A percentile compares a stretch with the other conserved stretches of the same genome.
Conservation (phyloP, 257 asterid genomes). For the Datura wrightii region DNA sequence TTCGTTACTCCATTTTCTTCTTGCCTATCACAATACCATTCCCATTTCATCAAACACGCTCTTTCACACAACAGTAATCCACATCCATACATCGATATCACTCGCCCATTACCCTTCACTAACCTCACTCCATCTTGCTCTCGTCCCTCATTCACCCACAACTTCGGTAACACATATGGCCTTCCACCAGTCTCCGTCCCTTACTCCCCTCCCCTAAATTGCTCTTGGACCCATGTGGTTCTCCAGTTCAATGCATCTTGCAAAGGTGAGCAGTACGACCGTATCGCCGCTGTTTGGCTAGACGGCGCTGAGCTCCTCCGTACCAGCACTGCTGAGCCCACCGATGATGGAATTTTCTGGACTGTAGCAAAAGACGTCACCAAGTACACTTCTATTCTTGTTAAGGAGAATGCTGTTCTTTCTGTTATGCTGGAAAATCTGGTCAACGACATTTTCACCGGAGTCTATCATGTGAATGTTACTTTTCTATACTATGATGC, state of each 20-base stretch:
- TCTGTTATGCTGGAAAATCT: constrained; percentile 83
- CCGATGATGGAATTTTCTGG: constrained; percentile 65
- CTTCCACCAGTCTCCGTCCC: constrained; percentile 60
- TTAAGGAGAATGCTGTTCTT: constrained; percentile 55
- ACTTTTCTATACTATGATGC: constrained; percentile 61
- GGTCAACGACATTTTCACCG: constrained; percentile 68
- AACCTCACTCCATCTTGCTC: constrained; percentile 61
- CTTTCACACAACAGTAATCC: constrained; percentile 14
- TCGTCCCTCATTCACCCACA: constrained; percentile 58
- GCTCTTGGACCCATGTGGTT: constrained; percentile 70
- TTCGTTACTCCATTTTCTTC: constrained; percentile 39
- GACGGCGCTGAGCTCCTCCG: constrained; percentile 84
- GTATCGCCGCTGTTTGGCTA: constrained; percentile 88
- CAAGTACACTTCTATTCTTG: constrained; percentile 65
- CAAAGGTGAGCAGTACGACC: constrained; percentile 76
- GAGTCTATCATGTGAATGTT: constrained; percentile 57
- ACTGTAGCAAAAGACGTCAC: constrained; percentile 72
- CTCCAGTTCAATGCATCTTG: constrained; percentile 66
- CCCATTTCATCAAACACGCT: constrained; percentile 46
- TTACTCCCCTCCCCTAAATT: constrained; percentile 66
- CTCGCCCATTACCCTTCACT: constrained; percentile 62
- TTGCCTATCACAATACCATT: constrained; percentile 32
- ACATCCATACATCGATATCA: constrained; percentile 53
- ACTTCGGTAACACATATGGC: constrained; percentile 66
- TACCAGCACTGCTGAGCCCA: constrained; percentile 88